These are phyloP conservation scores for Phialophora chinensis DNA, from an alignment of 2,329 filamentous ascomycete genomes.

Conservation along the genomic window DNA sequence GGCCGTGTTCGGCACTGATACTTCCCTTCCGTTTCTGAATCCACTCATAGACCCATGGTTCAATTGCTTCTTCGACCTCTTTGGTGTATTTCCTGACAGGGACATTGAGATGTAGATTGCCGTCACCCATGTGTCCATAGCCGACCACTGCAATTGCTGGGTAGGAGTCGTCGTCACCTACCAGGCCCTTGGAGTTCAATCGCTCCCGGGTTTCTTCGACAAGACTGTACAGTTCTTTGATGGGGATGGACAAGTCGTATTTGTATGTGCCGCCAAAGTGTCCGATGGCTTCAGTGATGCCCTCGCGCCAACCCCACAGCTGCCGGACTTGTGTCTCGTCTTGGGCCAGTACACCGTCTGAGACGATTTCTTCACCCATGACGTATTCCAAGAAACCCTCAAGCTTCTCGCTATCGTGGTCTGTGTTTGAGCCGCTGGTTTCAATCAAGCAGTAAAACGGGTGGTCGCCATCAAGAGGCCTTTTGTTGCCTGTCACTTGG, in stretches of 20 bases:
- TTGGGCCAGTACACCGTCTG: constrained; percentile 89
- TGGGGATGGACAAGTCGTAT: constrained; percentile 94
- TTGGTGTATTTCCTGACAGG: constrained; percentile 82
- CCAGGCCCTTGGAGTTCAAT: constrained; percentile 74
- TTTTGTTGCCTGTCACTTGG: constrained; percentile 74
- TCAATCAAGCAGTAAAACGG: constrained; percentile 97
- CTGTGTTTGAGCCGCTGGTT: constrained; percentile 90
- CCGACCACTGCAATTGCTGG: constrained; percentile 90
- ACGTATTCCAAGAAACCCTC: constrained; percentile 89
- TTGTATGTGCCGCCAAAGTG: constrained; percentile 97
- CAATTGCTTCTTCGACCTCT: constrained; percentile 81
- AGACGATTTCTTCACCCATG: constrained; percentile 83
- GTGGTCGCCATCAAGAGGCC: constrained; percentile 80
- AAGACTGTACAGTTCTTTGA: constrained; percentile 82
- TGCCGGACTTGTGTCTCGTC: constrained; percentile 86
- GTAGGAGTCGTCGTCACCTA: constrained; percentile 75
- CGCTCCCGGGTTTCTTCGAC: constrained; percentile 82
- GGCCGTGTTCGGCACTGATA: constrained; percentile 94
- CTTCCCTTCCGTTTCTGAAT: constrained; percentile 85
- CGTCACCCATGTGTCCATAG: constrained; percentile 98
- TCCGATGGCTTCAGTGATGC: constrained; percentile 84
- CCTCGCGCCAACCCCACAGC: constrained; percentile 92
- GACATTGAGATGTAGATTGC: constrained; percentile 93
- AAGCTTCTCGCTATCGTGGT: constrained; percentile 92
- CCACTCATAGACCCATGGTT: constrained; percentile 98